Evolutionary conservation across 768 basidiomycete genomes (phyloP).

Genomic region (Panus rudis): DNA sequence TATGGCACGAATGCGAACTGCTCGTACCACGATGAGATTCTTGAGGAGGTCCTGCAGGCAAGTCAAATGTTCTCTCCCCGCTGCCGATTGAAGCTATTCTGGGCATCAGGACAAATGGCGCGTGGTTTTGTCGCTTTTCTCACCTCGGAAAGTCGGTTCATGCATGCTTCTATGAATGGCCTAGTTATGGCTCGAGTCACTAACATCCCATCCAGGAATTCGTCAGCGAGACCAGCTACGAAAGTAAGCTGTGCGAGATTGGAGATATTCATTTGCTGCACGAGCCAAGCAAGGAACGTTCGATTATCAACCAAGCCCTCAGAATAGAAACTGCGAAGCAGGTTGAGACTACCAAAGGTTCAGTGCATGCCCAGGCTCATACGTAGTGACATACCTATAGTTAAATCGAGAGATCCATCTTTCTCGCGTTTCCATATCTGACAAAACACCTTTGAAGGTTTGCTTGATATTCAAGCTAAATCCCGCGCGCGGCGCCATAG

Average conservation of each 20-base stretch:
- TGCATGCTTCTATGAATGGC: constrained; percentile 66
- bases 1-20: background rate
- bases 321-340: constrained; percentile 69
- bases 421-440: constrained; percentile 62
- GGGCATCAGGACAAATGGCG: background rate
- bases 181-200: constrained; percentile 58
- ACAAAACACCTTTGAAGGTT: constrained; percentile 74
- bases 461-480: constrained; percentile 81
- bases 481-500: constrained; percentile 68
- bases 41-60: constrained; percentile 48
- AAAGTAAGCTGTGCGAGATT: constrained; percentile 82
- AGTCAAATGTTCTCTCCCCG: constrained; percentile 48
- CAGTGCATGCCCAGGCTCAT: background rate
- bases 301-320: constrained; percentile 77
- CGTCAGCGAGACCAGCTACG: constrained; percentile 66
- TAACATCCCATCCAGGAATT: constrained; percentile 69
- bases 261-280: constrained; percentile 67
- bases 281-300: constrained; percentile 73
- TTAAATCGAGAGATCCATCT: constrained; percentile 74
- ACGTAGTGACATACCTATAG: constrained; percentile 50
- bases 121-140: background rate
- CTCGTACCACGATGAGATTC: constrained; percentile 52
- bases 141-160: constrained; percentile 64
- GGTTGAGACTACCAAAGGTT: constrained; percentile 42
- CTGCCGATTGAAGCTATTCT: constrained; percentile 46